Base-by-base conservation (phyloP, 371 early-diverging fungal genomes). In the Zychaea mexicana region DNA sequence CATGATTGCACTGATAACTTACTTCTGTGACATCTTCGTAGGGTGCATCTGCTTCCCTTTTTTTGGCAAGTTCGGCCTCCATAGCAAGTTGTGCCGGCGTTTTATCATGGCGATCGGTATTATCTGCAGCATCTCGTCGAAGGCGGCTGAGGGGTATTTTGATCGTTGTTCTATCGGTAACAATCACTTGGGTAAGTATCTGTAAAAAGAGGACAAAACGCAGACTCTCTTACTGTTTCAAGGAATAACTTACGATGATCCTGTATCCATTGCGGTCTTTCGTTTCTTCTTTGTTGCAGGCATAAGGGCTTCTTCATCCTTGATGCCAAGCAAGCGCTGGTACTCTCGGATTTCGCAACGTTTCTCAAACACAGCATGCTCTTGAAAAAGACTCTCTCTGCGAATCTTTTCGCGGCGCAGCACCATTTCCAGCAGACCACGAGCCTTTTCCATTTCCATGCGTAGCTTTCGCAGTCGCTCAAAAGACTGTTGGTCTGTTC, bases 381-480 rank as follows among this genome's bases (percentile, higher is more conserved):
- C 95, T 6, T 89, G 69, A 0, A 82, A 74, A 27, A 94, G 69
- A 26, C 85, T 74, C 66, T 94, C 92, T 61, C 84, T 82, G 53
- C 93, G 85, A 38, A 82, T 73, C 67, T 82, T 83, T 75, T 96
- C 97, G 55, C 96, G 87, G 38, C 88, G 82, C n/a, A 84, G 69
- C 3, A 94, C 92, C 84, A 90, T 84, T 61, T 95, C 94, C 19
- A 95, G 72, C 38, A 98, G 61, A 64, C 83, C 79, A 19, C 89
- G 81, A 0, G 92, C 96, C 36, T 74, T 75, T 61, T 88, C 83
- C 88, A 98, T 81, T 59, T 97, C 94, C 54, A 81, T 77, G 21
- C 92, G 92, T 31, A 98, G 74, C 55, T 88, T 84, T n/a, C 88
- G 84, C 38, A 98, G 79, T 62, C 92, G 89, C 56, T 96, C 93